Evolutionary conservation across 441 rosid genomes (phyloP), one percentile per base, ranked within the genome.

Genomic region (Populus trichocarpa): DNA sequence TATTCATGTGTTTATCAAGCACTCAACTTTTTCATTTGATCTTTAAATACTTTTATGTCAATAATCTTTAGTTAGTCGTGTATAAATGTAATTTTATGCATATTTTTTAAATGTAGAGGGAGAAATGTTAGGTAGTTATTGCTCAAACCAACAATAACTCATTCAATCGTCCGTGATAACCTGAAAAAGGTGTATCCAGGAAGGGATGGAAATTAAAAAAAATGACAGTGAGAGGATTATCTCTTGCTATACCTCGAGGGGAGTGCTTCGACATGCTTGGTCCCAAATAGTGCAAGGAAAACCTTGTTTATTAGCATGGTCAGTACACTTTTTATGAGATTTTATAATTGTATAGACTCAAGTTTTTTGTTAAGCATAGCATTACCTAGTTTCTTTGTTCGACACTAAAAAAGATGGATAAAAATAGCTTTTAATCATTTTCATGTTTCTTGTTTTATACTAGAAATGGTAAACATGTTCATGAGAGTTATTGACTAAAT

Each of bases 181-280:
- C 91, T 93, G 67, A 85, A 81, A 80, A 96, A 96, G 85, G 89
- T 92, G 80, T 93, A 93, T 85, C 94, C 95, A 0, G 92, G 90
- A 83, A 92, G 84, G 79, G 97, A 96, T 84, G 97, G 98, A 76
- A 94, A 91, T 98, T 98, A 96, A 86, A 83, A 81, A 94, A 92
- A 84, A 20, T 86, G 79, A 97, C 97, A 9, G 97, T 96, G 26
- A 87, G 87, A 80, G 98, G 97, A 26, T 81, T 96, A 75, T 91
- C 96, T 78, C 96, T 96, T 78, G 96, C 89, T 77, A 81, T 94
- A 83, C 92, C 94, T 79, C 85, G 84, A 70, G 98, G 97, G 59
- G 97, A 96, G 84, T 96, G 99, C 85, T 94, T 96, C 46, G 99
- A 98, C 42, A 87, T 94, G 94, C 96, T 96, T 73, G 97, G 98